Conservation (phyloP, 345 rosid genomes). For the Combretum micranthum region DNA sequence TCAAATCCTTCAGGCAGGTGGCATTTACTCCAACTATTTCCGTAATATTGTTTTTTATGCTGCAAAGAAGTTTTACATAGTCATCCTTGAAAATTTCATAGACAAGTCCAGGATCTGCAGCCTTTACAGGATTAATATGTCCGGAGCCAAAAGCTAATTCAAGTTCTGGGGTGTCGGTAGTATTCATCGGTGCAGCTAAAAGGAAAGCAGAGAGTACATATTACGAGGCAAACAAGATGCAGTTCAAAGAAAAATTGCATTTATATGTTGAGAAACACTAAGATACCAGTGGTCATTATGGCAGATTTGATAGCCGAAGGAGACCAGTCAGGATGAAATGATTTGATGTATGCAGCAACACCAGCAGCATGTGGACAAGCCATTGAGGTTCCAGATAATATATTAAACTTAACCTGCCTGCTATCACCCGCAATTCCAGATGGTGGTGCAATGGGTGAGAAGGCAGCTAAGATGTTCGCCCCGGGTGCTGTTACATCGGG, state of each 20-base stretch:
- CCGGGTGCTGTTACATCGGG: too few relatives aligned
- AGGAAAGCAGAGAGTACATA: too few relatives aligned
- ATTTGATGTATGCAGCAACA: slow-evolving; percentile 32
- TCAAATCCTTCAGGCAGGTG: slow-evolving; percentile 19
- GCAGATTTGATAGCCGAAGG: slow-evolving; percentile 63
- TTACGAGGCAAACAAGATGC: too few relatives aligned
- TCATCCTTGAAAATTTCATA: slow-evolving; percentile 22
- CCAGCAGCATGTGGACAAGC: slow-evolving; percentile 51
- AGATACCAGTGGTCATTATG: slow-evolving; percentile 56
- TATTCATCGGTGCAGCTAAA: too few relatives aligned
- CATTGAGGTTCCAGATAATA: slow-evolving; percentile 53
- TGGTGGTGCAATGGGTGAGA: too few relatives aligned
- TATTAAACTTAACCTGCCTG: neutral
- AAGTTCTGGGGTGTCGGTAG: neutral
- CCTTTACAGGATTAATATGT: slow-evolving; percentile 37
- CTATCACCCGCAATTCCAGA: too few relatives aligned
- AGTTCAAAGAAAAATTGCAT: neutral
- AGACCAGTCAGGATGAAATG: slow-evolving; percentile 50
- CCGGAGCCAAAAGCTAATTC: slow-evolving; percentile 36
- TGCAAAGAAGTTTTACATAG: slow-evolving; percentile 36
- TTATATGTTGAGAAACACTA: neutral
- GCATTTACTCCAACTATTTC: slow-evolving; percentile 23
- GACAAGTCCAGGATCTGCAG: slow-evolving; percentile 30
- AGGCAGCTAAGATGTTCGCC: too few relatives aligned
- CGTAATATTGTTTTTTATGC: slow-evolving; percentile 18